A percentile compares a stretch with the other conserved stretches of the same genome.
Conservation (phyloP, 2,329 filamentous ascomycete species). For the Sporothrix dimorphospora region DNA sequence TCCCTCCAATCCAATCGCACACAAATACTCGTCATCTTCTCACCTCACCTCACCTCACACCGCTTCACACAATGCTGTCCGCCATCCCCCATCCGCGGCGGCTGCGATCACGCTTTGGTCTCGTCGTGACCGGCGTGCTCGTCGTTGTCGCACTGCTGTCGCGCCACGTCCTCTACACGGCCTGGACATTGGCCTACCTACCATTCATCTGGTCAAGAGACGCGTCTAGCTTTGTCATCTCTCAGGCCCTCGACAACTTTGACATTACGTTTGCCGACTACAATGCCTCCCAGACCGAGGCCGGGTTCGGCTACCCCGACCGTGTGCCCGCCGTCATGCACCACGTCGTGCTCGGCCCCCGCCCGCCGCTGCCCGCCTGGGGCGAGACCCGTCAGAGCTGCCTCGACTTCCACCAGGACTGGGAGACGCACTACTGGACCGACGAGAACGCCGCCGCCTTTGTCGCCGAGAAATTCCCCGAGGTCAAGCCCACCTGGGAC, state of each 20-base stretch:
- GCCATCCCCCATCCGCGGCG: background rate
- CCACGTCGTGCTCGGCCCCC: slow-evolving; percentile 24
- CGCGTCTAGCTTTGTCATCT: slow-evolving; percentile 13
- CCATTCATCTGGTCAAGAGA: slow-evolving; percentile 20
- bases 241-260: slow-evolving; percentile 22
- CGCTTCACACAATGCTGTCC: slow-evolving; percentile 2
- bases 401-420: slow-evolving; percentile 26
- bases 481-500: slow-evolving; percentile 76
- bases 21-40: background rate
- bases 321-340: slow-evolving; percentile 26
- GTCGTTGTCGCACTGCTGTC: background rate
- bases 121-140: background rate
- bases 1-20: background rate
- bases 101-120: slow-evolving; percentile 17
- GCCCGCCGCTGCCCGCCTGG: slow-evolving; percentile 10
- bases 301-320: slow-evolving; percentile 23
- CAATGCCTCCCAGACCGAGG: slow-evolving; percentile 15
- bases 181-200: slow-evolving; percentile 20
- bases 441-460: slow-evolving; percentile 47
- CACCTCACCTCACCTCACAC: background rate
- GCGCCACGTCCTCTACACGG: slow-evolving; percentile 18
- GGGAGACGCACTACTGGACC: slow-evolving; percentile 27
- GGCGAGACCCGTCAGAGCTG: slow-evolving; percentile 27
- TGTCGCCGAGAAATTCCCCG: slow-evolving; percentile 72
- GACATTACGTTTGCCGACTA: slow-evolving; percentile 29